Evolutionary conservation across 192 early-diverging fungal genomes (phyloP).

Genomic region (Linnemannia exigua): DNA sequence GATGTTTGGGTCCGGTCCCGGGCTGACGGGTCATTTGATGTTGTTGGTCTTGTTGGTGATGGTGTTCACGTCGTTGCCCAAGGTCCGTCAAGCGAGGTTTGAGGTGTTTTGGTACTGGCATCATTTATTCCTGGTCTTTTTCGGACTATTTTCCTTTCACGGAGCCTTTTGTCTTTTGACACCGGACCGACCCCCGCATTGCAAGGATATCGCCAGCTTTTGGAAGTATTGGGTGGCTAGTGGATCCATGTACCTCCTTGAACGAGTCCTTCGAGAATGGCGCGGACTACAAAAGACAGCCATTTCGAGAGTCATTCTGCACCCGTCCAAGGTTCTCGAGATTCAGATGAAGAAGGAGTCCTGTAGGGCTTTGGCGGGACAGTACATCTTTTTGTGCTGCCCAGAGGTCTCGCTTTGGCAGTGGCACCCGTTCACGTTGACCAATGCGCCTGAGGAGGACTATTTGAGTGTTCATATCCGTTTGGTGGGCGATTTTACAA

Average conservation of each 20-base stretch:
- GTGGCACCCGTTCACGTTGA: slow-evolving; percentile 87
- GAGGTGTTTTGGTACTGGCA: slow-evolving; percentile 87
- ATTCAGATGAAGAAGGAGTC: slow-evolving; percentile 71
- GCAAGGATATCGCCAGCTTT: slow-evolving; percentile 61
- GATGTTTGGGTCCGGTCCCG: slow-evolving; percentile 60
- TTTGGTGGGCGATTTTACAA: slow-evolving; percentile 80
- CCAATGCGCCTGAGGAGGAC: slow-evolving; percentile 82
- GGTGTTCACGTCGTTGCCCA: slow-evolving; percentile 65
- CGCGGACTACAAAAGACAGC: slow-evolving; percentile 67
- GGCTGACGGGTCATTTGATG: slow-evolving; percentile 80
- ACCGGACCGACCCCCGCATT: slow-evolving; percentile 52
- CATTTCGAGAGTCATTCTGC: slow-evolving; percentile 79
- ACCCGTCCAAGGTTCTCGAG: slow-evolving; percentile 80
- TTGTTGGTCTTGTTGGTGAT: slow-evolving; percentile 71
- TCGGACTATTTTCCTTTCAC: slow-evolving; percentile 78
- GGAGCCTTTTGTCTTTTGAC: slow-evolving; percentile 67
- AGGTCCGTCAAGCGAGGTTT: slow-evolving; percentile 70
- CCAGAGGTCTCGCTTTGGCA: slow-evolving; percentile 78
- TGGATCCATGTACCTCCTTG: slow-evolving; percentile 68
- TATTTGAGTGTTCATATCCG: slow-evolving; percentile 83
- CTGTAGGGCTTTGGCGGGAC: slow-evolving; percentile 68
- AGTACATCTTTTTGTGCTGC: slow-evolving; percentile 81
- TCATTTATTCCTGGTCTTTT: slow-evolving; percentile 78
- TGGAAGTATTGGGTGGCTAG: slow-evolving; percentile 73
- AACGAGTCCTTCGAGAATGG: slow-evolving; percentile 72